Conservation (phyloP, 202 grass and related monocot genomes). For the Zoysia matrella region DNA sequence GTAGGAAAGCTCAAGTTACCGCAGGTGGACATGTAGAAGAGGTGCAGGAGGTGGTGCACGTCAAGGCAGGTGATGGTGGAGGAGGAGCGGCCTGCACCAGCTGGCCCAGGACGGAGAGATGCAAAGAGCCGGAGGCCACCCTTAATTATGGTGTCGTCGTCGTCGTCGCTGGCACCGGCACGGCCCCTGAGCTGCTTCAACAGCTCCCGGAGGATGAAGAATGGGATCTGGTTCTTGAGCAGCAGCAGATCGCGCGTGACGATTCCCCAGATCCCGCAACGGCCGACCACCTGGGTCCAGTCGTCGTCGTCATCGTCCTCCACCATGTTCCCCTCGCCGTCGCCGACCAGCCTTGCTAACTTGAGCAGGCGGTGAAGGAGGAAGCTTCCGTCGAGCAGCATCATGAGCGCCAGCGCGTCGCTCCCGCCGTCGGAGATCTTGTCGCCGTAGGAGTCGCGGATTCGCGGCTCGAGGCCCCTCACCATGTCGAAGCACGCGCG, state of each 20-base stretch:
- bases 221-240: neutral
- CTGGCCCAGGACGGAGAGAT: neutral
- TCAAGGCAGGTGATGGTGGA: neutral
- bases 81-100: no score
- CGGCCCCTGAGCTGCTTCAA: neutral
- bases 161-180: neutral
- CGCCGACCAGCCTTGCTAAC: no score
- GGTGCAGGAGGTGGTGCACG: conserved; percentile 42
- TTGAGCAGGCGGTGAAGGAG: no score
- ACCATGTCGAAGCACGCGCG: no score
- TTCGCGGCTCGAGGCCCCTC: no score
- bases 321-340: no score
- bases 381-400: no score
- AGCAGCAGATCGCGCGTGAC: neutral
- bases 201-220: neutral
- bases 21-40: conserved; percentile 15
- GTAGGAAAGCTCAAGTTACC: no score
- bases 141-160: neutral
- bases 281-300: neutral
- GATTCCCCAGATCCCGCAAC: neutral
- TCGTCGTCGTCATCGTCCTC: neutral
- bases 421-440: no score
- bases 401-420: no score
- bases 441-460: no score
- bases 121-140: conserved; percentile 2